phyloP scores from a whole-genome alignment of 208 protist species.

The Trypanosoma congolense region DNA sequence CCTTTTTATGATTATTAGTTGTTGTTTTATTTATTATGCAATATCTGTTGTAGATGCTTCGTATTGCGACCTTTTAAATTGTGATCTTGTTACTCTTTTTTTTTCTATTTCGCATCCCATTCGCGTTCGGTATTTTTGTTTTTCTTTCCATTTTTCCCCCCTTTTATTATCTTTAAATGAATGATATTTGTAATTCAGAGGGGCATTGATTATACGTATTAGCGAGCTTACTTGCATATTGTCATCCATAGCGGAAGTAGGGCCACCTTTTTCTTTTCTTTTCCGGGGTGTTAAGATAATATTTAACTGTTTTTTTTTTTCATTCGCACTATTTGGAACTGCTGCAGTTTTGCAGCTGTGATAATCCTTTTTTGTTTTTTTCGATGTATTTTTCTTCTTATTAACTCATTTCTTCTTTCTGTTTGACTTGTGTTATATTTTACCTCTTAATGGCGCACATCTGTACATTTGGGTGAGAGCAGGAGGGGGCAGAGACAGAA shows the following conservation, averaged over 20 bases:
- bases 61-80: too few species aligned
- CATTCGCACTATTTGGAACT: too few species aligned
- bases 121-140: background rate
- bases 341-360: too few species aligned
- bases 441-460: too few species aligned
- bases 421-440: background rate
- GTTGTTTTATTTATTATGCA: too few species aligned
- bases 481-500: background rate
- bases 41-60: too few species aligned
- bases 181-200: background rate
- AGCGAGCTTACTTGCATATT: too few species aligned
- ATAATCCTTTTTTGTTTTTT: slow-evolving; percentile 12
- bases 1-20: too few species aligned
- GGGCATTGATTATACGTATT: too few species aligned
- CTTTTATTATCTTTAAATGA: slow-evolving; percentile 1
- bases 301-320: background rate
- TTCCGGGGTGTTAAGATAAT: background rate
- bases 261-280: background rate
- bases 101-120: too few species aligned
- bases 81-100: too few species aligned
- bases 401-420: background rate
- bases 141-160: slow-evolving; percentile 2
- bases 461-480: background rate
- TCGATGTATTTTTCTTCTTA: background rate
- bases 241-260: too few species aligned